A percentile compares a stretch with the other conserved stretches of the same genome.
These are phyloP conservation scores for Excoecaria cochinchinensis DNA, from an alignment of 345 rosid species.

Conservation along the genomic window DNA sequence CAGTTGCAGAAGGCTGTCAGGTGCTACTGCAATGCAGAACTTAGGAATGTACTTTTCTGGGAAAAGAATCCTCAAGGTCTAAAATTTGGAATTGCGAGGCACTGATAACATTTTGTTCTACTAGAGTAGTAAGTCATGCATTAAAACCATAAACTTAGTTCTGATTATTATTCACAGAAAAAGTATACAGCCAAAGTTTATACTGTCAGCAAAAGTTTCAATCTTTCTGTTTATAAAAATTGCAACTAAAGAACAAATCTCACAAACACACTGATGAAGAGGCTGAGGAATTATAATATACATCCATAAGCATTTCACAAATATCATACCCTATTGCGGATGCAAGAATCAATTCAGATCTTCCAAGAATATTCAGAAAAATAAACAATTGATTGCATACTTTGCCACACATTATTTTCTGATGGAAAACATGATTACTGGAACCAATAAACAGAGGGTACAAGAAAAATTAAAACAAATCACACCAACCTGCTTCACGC, in stretches of 20 bases:
- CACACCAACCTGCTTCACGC: constrained; percentile 83
- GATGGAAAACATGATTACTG: background rate
- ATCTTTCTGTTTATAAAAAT: background rate
- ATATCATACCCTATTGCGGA: background rate
- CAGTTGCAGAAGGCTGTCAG: background rate
- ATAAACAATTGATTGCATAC: background rate
- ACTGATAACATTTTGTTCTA: background rate
- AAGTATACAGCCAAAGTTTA: background rate
- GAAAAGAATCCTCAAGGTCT: background rate
- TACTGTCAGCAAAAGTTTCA: background rate
- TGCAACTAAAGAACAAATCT: background rate
- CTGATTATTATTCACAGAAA: background rate
- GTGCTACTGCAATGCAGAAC: background rate
- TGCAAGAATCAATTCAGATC: background rate
- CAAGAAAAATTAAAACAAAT: background rate
- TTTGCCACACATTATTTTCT: background rate
- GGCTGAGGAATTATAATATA: background rate
- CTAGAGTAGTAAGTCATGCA: background rate
- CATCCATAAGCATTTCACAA: background rate
- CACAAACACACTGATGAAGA: background rate
- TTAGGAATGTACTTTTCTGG: background rate
- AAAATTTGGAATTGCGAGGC: background rate
- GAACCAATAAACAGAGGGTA: background rate
- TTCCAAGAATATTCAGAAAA: constrained; percentile 8
- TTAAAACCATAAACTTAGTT: background rate